Percentiles rank a stretch among this genome's conserved stretches.
These are phyloP conservation scores for Suhomyces yuchorum DNA, from an alignment of 1,139 yeast species.

Conservation along the genomic window DNA sequence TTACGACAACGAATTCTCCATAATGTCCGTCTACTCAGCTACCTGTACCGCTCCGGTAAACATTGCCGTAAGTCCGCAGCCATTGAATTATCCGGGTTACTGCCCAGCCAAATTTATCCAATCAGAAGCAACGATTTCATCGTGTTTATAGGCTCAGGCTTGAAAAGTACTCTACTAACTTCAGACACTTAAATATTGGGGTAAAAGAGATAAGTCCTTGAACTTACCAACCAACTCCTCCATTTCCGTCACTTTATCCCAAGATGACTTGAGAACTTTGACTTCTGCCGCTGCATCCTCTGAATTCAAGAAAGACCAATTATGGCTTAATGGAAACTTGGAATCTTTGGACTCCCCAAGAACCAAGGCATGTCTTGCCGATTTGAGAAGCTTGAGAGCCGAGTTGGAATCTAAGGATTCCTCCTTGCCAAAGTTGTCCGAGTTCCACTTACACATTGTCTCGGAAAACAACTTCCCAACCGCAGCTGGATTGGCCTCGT, in stretches of 20 bases:
- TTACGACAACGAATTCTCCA: conserved; percentile 7
- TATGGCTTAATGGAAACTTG: conserved; percentile 80
- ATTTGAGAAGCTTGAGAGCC: conserved; percentile 67
- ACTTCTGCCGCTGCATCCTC: conserved; percentile 81
- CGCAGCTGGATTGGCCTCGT: conserved; percentile 97
- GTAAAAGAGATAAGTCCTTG: conserved; percentile 84
- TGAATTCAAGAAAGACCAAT: conserved; percentile 59
- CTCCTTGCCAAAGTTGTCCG: conserved; percentile 60
- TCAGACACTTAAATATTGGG: conserved; percentile 95
- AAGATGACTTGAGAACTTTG: conserved; percentile 84
- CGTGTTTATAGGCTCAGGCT: not conserved
- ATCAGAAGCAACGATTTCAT: not conserved
- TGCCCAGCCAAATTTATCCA: not conserved
- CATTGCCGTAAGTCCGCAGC: conserved; percentile 68
- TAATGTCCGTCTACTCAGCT: conserved; percentile 61
- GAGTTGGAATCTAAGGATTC: conserved; percentile 54
- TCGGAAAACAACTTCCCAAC: conserved; percentile 98
- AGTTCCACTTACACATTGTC: conserved; percentile 73
- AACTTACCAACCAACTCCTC: conserved; percentile 95
- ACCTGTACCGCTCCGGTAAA: conserved; percentile 96
- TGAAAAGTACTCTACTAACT: conserved; percentile 23
- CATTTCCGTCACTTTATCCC: conserved; percentile 89
- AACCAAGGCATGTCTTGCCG: conserved; percentile 77
- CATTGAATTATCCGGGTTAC: not conserved
- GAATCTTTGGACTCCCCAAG: conserved; percentile 70